Evolutionary conservation across 768 basidiomycete genomes (phyloP), one percentile per base, ranked within the genome.

Genomic region (Gloeophyllum trabeum): DNA sequence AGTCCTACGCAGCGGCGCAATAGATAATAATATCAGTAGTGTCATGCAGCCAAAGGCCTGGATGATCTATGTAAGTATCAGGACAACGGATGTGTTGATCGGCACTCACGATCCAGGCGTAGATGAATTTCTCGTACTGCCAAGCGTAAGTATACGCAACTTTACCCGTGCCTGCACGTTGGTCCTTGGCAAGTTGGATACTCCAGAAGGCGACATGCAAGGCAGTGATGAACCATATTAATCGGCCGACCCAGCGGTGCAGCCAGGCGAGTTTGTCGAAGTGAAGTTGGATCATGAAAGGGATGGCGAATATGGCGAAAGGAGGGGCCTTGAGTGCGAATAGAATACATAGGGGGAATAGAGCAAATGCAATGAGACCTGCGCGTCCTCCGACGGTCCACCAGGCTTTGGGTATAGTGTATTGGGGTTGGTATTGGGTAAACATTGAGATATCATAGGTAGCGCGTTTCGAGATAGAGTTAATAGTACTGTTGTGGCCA

Each of bases 211-310:
- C 64, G 24, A 79, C 75, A 55, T 89, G 85, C 2, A 75, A 48
- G 3, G 70, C 56, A 5, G 73, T 70, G 41, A 82, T 55, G 37
- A 76, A 54, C 76, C 81, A 89, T 18, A 86, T 68, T 34, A 87
- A 59, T 41, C 83, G 65, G 2, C 79, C 86, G 3, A 72, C 61
- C 77, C 83, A 83, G 21, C 73, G 71, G 57, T 88, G 86, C 5
- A 86, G 61, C 59, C 75, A 68, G 4, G 75, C 69, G 6, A 87
- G 71, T 54, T 84, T 84, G 65, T 89, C 85, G 51, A 81, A 81
- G 50, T 76, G 71, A n/a, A 85, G 49, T 42, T 82, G 76, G 30
- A 71, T 70, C 44, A 75, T 62, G 47, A 71, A 72, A 0, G 76
- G 69, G 41, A 79, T 58, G 38, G 86, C 73, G 49, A 86, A 74